Evolutionary conservation across 352 stramenopile genomes (phyloP), one percentile per base, ranked within the genome.

Genomic region (Pythium dissimile): DNA sequence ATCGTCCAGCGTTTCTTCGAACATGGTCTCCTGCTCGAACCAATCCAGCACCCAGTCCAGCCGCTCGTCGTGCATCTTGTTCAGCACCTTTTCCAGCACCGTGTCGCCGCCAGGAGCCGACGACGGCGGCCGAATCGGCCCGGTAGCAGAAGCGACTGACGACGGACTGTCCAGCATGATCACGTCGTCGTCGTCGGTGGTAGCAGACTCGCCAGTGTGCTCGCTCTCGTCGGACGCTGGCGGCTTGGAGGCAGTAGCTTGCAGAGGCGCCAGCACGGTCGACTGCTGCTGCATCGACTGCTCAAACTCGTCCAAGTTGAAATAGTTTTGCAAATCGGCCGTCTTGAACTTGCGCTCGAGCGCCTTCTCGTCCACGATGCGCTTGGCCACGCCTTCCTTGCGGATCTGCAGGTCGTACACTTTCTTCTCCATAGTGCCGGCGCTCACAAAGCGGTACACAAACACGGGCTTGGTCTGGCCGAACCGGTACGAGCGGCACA

Each of bases 371-470:
- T 97, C 88, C 2, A 95, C 87, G 20, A 97, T 92, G 20, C 86
- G 81, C 64, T 94, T 95, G 1, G 85, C 82, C 2, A 97, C 83
- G 15, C 80, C 86, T 57, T 95, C 85, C 64, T 97, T 97, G 26
- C 80, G 81, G 54, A 94, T 94, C 57, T 97, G 89, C 24, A 94
- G 65, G 59, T 95, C 84, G 51, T 95, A 96, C 16, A 97, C 88
- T 47, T 96, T 96, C 59, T 97, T 95, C 69, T 98, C 92, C 73
- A 98, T 96, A 8, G 92, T 97, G 1, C 87, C 89, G 26, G 80
- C 86, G 13, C 88, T 84, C 42, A 98, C 89, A 21, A 98, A 91
- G 0, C 90, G 84, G 49, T 98, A 98, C 4, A 98, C 89, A 58
- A 89, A 97, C 15, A 97, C 91, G 9, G 81, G 75, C 55, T 97